Conservation (phyloP, 495 filamentous ascomycete species). For the Chaetomium fimeti region DNA sequence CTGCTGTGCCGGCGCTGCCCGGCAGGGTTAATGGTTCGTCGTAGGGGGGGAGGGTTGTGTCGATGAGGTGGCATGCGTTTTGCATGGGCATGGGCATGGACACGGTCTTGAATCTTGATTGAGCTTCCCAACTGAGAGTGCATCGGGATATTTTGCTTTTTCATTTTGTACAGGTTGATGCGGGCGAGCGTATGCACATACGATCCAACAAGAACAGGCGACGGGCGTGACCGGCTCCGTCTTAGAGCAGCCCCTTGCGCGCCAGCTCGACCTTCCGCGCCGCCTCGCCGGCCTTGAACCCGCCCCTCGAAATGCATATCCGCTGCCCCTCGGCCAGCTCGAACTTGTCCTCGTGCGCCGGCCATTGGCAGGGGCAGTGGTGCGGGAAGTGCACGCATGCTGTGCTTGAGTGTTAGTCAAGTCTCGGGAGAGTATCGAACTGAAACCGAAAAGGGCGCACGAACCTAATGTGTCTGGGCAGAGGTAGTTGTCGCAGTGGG, state of each 20-base stretch:
- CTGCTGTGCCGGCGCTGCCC: conserved; percentile 39
- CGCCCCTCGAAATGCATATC: conserved; percentile 78
- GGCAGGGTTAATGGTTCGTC: conserved; percentile 30
- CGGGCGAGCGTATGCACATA: no score
- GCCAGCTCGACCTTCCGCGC: conserved; percentile 77
- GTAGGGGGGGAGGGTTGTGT: conserved; percentile 5
- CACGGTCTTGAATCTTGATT: background rate
- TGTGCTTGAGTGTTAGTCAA: conserved; percentile 13
- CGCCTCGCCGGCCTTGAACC: conserved; percentile 72
- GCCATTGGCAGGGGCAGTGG: conserved; percentile 88
- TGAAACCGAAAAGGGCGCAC: conserved; percentile 5
- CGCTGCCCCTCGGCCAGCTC: conserved; percentile 80
- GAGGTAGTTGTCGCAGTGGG: conserved; percentile 84
- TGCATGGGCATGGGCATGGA: background rate
- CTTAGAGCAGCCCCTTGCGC: conserved; percentile 76
- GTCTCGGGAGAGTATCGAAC: background rate
- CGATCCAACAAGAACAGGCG: background rate
- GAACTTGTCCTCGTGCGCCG: conserved; percentile 79
- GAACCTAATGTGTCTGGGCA: conserved; percentile 77
- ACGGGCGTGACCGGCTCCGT: no score
- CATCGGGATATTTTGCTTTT: background rate
- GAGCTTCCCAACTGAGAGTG: background rate
- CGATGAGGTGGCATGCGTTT: background rate
- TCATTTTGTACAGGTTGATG: background rate
- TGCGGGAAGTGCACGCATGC: conserved; percentile 91